A percentile compares a stretch with the other conserved stretches of the same genome.
Evolutionary conservation across 208 protist genomes (phyloP).

Genomic region (Acanthamoeba triangularis): DNA sequence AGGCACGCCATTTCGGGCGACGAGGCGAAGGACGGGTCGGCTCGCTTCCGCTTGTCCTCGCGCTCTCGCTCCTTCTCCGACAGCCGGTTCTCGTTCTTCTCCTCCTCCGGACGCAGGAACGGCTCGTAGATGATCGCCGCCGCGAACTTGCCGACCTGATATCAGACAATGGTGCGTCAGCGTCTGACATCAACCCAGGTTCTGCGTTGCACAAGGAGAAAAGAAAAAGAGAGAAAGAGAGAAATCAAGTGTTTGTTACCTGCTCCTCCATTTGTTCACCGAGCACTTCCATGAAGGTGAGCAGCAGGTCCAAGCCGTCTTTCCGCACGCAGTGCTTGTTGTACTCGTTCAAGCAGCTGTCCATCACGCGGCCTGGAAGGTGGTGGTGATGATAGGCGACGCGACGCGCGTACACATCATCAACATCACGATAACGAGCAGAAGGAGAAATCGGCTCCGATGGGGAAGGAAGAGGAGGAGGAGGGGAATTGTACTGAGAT

Average conservation of each 20-base stretch:
- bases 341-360: constrained; percentile 55
- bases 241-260: background rate
- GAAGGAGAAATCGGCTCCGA: background rate
- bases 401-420: too few species aligned
- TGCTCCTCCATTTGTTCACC: constrained; percentile 56
- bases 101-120: constrained; percentile 24
- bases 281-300: constrained; percentile 45
- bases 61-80: constrained; percentile 8
- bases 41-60: constrained; percentile 29
- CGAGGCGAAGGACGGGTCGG: constrained; percentile 30
- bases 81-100: constrained; percentile 1
- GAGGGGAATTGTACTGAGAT: constrained; percentile 14
- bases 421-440: too few species aligned
- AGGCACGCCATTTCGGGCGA: constrained; percentile 49
- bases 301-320: constrained; percentile 37
- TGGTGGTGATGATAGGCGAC: too few species aligned
- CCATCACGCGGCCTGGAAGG: constrained; percentile 11
- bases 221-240: too few species aligned
- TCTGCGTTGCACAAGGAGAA: background rate
- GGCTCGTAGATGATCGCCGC: constrained; percentile 23
- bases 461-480: background rate
- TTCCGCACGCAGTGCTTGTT: constrained; percentile 64
- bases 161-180: too few species aligned
- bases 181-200: too few species aligned
- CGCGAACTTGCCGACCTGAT: constrained; percentile 8